Evolutionary conservation across 805 yeast species (phyloP).

Genomic region (Yarrowia sp.): DNA sequence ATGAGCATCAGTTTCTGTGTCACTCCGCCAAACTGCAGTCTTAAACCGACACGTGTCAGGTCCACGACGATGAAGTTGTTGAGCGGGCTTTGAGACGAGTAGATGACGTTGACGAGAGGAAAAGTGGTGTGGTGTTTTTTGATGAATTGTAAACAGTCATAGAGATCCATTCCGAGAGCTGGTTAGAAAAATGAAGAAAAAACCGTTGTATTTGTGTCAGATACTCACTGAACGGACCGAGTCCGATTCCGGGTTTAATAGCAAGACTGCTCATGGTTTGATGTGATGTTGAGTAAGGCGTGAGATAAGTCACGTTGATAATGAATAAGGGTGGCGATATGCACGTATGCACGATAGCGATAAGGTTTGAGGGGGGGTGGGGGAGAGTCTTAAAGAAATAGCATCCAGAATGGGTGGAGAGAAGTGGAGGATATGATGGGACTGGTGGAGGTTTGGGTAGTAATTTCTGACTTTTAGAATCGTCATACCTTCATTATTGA

Average conservation of each 20-base stretch:
- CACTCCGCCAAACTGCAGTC: background rate
- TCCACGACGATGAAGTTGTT: background rate
- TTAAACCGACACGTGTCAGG: background rate
- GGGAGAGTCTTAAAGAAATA: too few species aligned
- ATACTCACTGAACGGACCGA: constrained; percentile 21
- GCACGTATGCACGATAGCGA: constrained; percentile 18
- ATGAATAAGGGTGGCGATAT: background rate
- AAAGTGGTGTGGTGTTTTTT: constrained; percentile 11
- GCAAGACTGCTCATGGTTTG: background rate
- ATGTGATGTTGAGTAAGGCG: background rate
- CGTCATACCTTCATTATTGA: background rate
- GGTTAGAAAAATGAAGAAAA: background rate
- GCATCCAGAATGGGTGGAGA: background rate
- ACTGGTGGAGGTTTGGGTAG: background rate
- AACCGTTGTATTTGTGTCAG: too few species aligned
- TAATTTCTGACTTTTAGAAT: background rate
- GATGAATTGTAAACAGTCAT: constrained; percentile 7
- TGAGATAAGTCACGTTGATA: background rate
- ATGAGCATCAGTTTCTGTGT: constrained; percentile 11
- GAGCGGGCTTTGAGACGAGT: constrained; percentile 13
- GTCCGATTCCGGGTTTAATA: constrained; percentile 6
- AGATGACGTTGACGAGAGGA: constrained; percentile 12
- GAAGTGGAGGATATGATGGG: background rate
- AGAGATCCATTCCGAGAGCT: constrained; percentile 8
- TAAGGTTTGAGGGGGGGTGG: background rate